Evolutionary conservation across 345 rosid genomes (phyloP).

Genomic region (Balakata baccata): DNA sequence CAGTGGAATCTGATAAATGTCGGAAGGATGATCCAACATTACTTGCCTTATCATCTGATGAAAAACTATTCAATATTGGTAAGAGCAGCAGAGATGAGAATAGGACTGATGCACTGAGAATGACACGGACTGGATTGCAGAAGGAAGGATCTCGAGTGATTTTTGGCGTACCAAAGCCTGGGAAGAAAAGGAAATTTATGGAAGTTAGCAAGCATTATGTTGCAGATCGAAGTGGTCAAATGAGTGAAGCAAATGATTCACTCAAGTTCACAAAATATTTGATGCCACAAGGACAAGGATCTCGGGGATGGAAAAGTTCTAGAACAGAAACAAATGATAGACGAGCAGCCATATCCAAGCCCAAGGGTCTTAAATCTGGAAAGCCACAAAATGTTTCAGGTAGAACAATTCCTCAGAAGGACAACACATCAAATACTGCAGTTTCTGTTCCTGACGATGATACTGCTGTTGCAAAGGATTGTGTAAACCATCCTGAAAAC

Average conservation of each 20-base stretch:
- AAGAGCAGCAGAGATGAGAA: slow-evolving; percentile 49
- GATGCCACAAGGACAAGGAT: slow-evolving; percentile 62
- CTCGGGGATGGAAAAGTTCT: slow-evolving; percentile 58
- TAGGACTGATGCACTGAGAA: slow-evolving; percentile 52
- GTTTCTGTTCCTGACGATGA: slow-evolving; percentile 37
- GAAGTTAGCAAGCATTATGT: slow-evolving; percentile 93
- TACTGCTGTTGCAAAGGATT: slow-evolving; percentile 37
- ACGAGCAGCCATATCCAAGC: slow-evolving; percentile 45
- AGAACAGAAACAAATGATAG: slow-evolving; percentile 58
- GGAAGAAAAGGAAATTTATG: slow-evolving; percentile 96
- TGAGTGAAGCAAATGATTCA: slow-evolving; percentile 51
- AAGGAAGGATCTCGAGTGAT: slow-evolving; percentile 77
- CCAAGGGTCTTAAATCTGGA: slow-evolving; percentile 55
- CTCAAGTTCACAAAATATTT: slow-evolving; percentile 56
- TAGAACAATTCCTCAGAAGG: slow-evolving; percentile 49
- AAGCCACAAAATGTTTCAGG: slow-evolving; percentile 46
- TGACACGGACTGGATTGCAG: slow-evolving; percentile 67
- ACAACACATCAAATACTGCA: slow-evolving; percentile 29
- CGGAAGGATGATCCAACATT: slow-evolving; percentile 46
- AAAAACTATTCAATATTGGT: slow-evolving; percentile 66
- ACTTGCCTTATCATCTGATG: slow-evolving; percentile 52
- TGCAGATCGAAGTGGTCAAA: slow-evolving; percentile 47
- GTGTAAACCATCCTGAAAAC: slow-evolving; percentile 36
- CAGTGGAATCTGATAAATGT: slow-evolving; percentile 38
- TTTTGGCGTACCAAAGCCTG: slow-evolving; percentile 95